A percentile compares a stretch with the other conserved stretches of the same genome.
These are phyloP conservation scores for Mycosphaerelloides madeirae DNA, from an alignment of 2,329 filamentous ascomycete genomes.

Conservation along the genomic window DNA sequence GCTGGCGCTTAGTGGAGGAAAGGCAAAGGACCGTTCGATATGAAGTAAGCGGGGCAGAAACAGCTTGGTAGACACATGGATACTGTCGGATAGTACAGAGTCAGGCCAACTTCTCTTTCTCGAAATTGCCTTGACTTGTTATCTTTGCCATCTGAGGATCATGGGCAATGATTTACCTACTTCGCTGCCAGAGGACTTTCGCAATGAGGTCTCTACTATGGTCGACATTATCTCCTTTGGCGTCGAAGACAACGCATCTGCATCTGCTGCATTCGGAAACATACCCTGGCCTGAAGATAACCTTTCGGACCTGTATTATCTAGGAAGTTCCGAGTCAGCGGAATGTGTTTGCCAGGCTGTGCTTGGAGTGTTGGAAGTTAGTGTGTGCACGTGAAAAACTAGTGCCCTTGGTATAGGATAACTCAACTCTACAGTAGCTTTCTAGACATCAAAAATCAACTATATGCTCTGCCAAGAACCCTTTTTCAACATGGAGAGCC, in stretches of 20 bases:
- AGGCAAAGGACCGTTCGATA: constrained; percentile 81
- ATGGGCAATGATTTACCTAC: constrained; percentile 77
- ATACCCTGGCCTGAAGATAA: too few species aligned
- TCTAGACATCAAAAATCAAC: too few species aligned
- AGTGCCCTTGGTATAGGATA: too few species aligned
- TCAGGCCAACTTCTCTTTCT: constrained; percentile 95
- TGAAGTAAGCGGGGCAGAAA: constrained; percentile 84
- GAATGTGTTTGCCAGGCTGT: too few species aligned
- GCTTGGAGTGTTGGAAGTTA: too few species aligned
- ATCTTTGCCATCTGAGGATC: constrained; percentile 89
- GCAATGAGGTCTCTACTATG: constrained; percentile 98
- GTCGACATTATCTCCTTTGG: constrained; percentile 98
- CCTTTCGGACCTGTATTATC: too few species aligned
- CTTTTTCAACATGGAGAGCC: too few species aligned
- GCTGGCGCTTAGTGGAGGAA: constrained; percentile 83
- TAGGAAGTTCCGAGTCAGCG: too few species aligned
- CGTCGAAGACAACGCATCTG: constrained; percentile 63
- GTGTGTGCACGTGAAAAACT: too few species aligned
- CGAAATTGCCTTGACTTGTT: constrained; percentile 97
- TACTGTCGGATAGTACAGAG: constrained; percentile 89
- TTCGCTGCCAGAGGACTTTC: constrained; percentile 74
- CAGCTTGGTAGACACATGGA: constrained; percentile 90
- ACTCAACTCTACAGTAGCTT: too few species aligned
- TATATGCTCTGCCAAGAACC: too few species aligned
- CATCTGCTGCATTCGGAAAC: too few species aligned